Evolutionary conservation across 805 yeast species (phyloP).

Genomic region (Lipomyces sp.): DNA sequence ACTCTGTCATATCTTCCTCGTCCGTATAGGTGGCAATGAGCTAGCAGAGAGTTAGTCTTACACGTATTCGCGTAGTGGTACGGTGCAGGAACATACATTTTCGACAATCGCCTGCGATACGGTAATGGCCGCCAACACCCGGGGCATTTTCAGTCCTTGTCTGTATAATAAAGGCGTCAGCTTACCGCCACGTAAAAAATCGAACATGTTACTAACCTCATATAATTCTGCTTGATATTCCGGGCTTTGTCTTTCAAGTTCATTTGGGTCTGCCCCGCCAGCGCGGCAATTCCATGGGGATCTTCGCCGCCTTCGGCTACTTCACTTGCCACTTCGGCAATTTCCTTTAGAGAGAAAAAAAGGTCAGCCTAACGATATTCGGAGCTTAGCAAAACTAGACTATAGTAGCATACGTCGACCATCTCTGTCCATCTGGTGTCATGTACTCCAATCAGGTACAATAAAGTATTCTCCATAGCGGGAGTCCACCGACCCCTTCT

Average conservation of each 20-base stretch:
- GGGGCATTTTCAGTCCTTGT: too few species aligned
- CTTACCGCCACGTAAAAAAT: not conserved
- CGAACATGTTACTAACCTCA: slow-evolving; percentile 5
- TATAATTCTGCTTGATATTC: slow-evolving; percentile 13
- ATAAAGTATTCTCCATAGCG: slow-evolving; percentile 17
- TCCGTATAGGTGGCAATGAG: too few species aligned
- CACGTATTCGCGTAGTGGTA: too few species aligned
- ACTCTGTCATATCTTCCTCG: too few species aligned
- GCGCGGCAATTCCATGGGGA: slow-evolving; percentile 1
- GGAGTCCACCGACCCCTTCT: slow-evolving; percentile 15
- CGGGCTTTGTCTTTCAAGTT: slow-evolving; percentile 27
- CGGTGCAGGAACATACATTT: too few species aligned
- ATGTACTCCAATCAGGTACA: slow-evolving; percentile 4
- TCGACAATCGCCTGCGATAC: too few species aligned
- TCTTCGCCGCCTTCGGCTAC: not conserved
- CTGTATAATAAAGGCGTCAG: too few species aligned
- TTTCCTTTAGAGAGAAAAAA: slow-evolving; percentile 6
- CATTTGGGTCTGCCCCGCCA: slow-evolving; percentile 18
- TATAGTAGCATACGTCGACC: not conserved
- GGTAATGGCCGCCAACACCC: too few species aligned
- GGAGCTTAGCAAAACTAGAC: not conserved
- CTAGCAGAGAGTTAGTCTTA: too few species aligned
- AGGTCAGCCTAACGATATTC: not conserved
- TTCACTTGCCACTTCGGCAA: not conserved
- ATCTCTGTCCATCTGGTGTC: slow-evolving; percentile 11